Evolutionary conservation across 2,329 filamentous ascomycete genomes (phyloP).

Genomic region (Rhinocladiella mackenziei): DNA sequence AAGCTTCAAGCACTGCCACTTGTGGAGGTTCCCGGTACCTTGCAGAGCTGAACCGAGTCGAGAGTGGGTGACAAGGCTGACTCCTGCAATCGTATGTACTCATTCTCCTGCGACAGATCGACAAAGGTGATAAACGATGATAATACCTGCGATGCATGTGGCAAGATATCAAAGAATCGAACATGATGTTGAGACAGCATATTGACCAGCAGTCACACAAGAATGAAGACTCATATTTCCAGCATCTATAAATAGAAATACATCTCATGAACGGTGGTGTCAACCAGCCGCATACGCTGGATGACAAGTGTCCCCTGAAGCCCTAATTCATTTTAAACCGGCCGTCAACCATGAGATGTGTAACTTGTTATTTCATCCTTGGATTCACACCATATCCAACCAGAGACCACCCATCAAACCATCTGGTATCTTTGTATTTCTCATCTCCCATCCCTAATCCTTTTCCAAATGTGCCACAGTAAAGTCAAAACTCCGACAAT

Average conservation of each 20-base stretch:
- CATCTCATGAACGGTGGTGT: slow-evolving; percentile 24
- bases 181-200: background rate
- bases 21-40: no score
- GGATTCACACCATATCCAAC: slow-evolving; percentile 15
- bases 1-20: slow-evolving; percentile 17
- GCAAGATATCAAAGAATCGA: background rate
- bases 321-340: slow-evolving; percentile 22
- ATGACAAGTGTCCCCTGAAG: slow-evolving; percentile 11
- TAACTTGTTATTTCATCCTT: slow-evolving; percentile 17
- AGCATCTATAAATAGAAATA: slow-evolving; percentile 26
- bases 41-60: slow-evolving; percentile 21
- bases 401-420: slow-evolving; percentile 14
- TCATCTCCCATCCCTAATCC: slow-evolving; percentile 15
- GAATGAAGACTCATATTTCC: slow-evolving; percentile 16
- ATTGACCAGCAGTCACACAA: background rate
- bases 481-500: slow-evolving; percentile 16
- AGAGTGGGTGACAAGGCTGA: no score
- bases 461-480: slow-evolving; percentile 13
- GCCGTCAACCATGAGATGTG: slow-evolving; percentile 25
- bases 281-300: slow-evolving; percentile 17
- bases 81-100: no score
- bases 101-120: no score
- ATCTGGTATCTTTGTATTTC: slow-evolving; percentile 23
- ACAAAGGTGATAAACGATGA: no score
- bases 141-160: no score